These are phyloP conservation scores for Allantophomopsis cytisporea DNA, from an alignment of 2,329 filamentous ascomycete species.

Conservation along the genomic window DNA sequence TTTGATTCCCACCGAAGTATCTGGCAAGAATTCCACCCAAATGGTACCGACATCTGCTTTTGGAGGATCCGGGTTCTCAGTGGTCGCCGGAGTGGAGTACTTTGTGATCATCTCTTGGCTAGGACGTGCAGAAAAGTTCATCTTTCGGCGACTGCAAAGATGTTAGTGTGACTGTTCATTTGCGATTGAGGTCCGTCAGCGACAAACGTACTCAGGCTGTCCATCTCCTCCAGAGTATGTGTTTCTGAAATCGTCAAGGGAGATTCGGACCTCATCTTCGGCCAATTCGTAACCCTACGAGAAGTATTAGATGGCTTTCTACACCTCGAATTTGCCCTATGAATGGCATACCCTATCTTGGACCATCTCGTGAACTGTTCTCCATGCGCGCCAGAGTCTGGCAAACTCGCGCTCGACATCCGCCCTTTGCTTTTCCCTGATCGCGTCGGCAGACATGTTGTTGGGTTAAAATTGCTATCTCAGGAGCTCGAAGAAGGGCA, in stretches of 20 bases:
- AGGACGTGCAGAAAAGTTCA: constrained; percentile 81
- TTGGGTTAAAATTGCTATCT: no score
- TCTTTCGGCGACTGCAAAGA: constrained; percentile 54
- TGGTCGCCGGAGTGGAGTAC: constrained; percentile 60
- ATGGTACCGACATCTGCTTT: constrained; percentile 69
- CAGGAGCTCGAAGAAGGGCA: no score
- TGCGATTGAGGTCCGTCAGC: neutral
- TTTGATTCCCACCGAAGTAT: constrained; percentile 73
- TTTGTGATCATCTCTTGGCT: constrained; percentile 74
- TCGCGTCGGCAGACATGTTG: constrained; percentile 15
- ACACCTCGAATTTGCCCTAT: neutral
- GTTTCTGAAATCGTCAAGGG: constrained; percentile 65
- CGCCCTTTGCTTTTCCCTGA: constrained; percentile 14
- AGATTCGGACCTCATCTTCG: constrained; percentile 78
- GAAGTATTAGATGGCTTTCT: constrained; percentile 3
- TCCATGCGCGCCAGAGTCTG: constrained; percentile 86
- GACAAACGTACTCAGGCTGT: constrained; percentile 52
- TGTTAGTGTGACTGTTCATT: no score
- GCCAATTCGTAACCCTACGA: constrained; percentile 80
- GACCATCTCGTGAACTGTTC: constrained; percentile 92
- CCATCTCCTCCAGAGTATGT: constrained; percentile 64
- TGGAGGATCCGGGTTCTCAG: constrained; percentile 53
- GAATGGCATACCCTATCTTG: constrained; percentile 58
- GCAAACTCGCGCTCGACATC: constrained; percentile 28
- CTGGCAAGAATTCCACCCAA: constrained; percentile 83